Evolutionary conservation across 2,329 filamentous ascomycete species (phyloP).

Genomic region (Aspergillus quadrilineatus): DNA sequence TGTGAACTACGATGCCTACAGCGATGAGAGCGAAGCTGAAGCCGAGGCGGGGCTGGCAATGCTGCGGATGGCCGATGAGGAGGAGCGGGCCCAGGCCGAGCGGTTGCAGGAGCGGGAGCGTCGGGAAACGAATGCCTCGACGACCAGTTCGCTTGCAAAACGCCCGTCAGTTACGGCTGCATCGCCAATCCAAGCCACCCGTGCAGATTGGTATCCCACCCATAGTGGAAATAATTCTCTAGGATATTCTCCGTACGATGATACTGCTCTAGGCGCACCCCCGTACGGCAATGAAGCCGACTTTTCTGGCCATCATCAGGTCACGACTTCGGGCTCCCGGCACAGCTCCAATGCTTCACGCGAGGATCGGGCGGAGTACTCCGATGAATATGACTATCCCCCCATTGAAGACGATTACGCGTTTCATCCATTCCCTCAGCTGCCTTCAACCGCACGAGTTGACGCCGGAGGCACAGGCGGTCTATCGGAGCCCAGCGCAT

Average conservation of each 20-base stretch:
- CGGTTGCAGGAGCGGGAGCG: conserved; percentile 53
- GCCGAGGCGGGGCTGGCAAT: conserved; percentile 80
- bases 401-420: conserved; percentile 51
- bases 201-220: conserved; percentile 72
- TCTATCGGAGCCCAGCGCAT: conserved; percentile 68
- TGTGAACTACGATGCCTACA: conserved; percentile 51
- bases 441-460: conserved; percentile 65
- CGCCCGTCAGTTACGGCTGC: conserved; percentile 41
- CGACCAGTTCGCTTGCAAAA: conserved; percentile 41
- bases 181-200: conserved; percentile 34
- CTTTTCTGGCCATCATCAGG: conserved; percentile 15
- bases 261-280: conserved; percentile 32
- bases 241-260: conserved; percentile 61
- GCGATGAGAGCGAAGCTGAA: conserved; percentile 83
- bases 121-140: conserved; percentile 56
- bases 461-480: conserved; percentile 92
- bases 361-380: conserved; percentile 28
- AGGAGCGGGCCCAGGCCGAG: conserved; percentile 61
- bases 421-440: conserved; percentile 55
- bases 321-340: conserved; percentile 27
- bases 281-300: conserved; percentile 21
- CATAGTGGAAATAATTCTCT: conserved; percentile 69
- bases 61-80: conserved; percentile 77
- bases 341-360: conserved; percentile 28
- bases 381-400: conserved; percentile 38